Evolutionary conservation across 768 basidiomycete species (phyloP).

Genomic region (Podaxis sp.): DNA sequence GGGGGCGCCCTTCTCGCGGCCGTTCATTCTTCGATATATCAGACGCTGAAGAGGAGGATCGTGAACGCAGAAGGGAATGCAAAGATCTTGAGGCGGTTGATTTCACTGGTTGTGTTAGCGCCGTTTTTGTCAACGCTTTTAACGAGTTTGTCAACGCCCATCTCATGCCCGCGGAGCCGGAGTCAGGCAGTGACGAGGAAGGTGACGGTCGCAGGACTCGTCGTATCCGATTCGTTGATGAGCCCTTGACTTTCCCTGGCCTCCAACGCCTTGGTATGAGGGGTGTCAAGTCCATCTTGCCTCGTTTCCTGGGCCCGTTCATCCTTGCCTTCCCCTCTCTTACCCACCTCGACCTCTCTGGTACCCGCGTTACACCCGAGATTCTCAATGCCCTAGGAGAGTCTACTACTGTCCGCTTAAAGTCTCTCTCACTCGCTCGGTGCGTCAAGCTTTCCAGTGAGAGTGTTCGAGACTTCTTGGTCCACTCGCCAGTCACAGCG

Average conservation of each 20-base stretch:
- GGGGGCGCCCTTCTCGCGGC: constrained; percentile 68
- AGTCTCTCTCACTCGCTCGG: constrained; percentile 80
- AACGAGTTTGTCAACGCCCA: constrained; percentile 78
- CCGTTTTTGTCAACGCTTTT: constrained; percentile 84
- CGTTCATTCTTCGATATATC: constrained; percentile 49
- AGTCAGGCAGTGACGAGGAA: constrained; percentile 44
- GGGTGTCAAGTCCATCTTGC: constrained; percentile 75
- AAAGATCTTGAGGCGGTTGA: constrained; percentile 87
- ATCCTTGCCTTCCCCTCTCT: constrained; percentile 82
- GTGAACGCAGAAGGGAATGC: constrained; percentile 70
- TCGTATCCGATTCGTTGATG: constrained; percentile 39
- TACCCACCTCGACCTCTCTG: constrained; percentile 89
- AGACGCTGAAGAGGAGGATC: constrained; percentile 75
- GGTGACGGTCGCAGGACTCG: constrained; percentile 32
- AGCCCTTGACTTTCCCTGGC: constrained; percentile 63
- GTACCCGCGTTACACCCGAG: constrained; percentile 78
- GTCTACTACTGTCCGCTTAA: constrained; percentile 65
- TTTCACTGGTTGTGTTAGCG: constrained; percentile 92
- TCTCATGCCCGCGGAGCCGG: constrained; percentile 45
- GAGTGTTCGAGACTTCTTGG: constrained; percentile 72
- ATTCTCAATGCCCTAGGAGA: constrained; percentile 67
- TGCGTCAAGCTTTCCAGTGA: constrained; percentile 83
- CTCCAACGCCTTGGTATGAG: constrained; percentile 79
- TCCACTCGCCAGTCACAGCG: constrained; percentile 61
- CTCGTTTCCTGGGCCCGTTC: constrained; percentile 68